Conservation (phyloP, 495 filamentous ascomycete species). For the Daldinia grandis region DNA sequence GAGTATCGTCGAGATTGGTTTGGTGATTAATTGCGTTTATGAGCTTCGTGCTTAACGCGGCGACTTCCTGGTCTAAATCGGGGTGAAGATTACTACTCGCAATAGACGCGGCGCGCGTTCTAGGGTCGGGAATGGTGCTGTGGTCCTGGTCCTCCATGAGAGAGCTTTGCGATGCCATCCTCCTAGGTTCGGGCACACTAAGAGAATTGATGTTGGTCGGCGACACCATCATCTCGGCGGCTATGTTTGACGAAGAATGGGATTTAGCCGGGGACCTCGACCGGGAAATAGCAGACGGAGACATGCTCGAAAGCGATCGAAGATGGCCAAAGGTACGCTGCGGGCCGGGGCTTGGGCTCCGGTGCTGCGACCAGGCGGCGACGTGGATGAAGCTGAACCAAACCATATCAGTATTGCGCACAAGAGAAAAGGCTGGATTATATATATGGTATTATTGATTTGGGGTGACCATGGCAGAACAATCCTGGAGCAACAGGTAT, state of each 20-base stretch:
- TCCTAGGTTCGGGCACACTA: conserved; percentile 46
- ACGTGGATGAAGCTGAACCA: conserved; percentile 59
- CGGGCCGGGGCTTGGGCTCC: conserved; percentile 45
- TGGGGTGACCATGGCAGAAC: neutral
- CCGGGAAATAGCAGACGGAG: conserved; percentile 46
- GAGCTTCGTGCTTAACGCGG: conserved; percentile 90
- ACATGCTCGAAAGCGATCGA: conserved; percentile 59
- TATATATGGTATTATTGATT: conserved; percentile 1
- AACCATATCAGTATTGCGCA: conserved; percentile 44
- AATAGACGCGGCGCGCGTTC: conserved; percentile 53
- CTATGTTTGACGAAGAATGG: conserved; percentile 43
- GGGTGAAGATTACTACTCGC: conserved; percentile 62
- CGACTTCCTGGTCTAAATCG: conserved; percentile 86
- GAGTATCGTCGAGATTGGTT: conserved; percentile 87
- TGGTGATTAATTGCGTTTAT: conserved; percentile 98
- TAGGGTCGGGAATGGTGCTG: conserved; percentile 60
- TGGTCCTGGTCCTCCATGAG: conserved; percentile 56
- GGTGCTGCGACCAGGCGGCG: conserved; percentile 61
- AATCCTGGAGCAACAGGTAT: neutral
- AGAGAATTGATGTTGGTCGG: conserved; percentile 16
- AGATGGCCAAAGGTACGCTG: conserved; percentile 56
- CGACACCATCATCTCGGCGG: conserved; percentile 42
- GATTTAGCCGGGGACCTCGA: conserved; percentile 44
- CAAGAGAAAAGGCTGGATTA: neutral
- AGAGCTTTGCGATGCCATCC: conserved; percentile 43